Base-by-base conservation (phyloP, 495 filamentous ascomycete species). In the Lineolata rhizophorae region DNA sequence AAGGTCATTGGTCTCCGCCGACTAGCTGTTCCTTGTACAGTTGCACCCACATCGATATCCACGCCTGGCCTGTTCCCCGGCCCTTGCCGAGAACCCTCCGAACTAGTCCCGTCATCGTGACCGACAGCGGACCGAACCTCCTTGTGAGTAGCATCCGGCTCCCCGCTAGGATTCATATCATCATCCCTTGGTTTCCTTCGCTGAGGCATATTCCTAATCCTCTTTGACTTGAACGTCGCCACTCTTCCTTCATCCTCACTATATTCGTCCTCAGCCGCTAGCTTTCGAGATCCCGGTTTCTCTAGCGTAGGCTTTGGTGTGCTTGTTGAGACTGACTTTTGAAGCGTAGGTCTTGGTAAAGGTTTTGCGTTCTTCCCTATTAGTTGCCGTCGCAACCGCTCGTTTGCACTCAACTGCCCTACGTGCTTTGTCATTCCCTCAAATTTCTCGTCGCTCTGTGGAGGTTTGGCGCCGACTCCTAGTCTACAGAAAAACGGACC, bases 371-470 rank as follows among this genome's bases (percentile, higher is more conserved):
- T 51, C 32, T 50, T 62, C 11, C 61, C 60, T 9, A 65, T 43
- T 14, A 65, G 39, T 26, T 52, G 53, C 36, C 51, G 43, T 22
- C 55, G 52, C 30, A 45, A 19, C 13, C 65, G 43, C 21, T 47
- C 47, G n/a, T n/a, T n/a, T n/a, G n/a, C n/a, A n/a, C n/a, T n/a
- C n/a, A n/a, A n/a, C n/a, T n/a, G n/a, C n/a, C n/a, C n/a, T n/a
- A n/a, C n/a, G n/a, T n/a, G n/a, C n/a, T n/a, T n/a, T n/a, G n/a
- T n/a, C n/a, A n/a, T n/a, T n/a, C n/a, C n/a, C n/a, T n/a, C n/a
- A n/a, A n/a, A n/a, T n/a, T n/a, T n/a, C n/a, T n/a, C n/a, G n/a
- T n/a, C n/a, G n/a, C n/a, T n/a, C n/a, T n/a, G n/a, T n/a, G n/a
- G n/a, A n/a, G n/a, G n/a, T n/a, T n/a, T n/a, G n/a, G n/a, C n/a